Conservation (phyloP, 768 basidiomycete species). For the Phanerodontia chrysosporium region DNA sequence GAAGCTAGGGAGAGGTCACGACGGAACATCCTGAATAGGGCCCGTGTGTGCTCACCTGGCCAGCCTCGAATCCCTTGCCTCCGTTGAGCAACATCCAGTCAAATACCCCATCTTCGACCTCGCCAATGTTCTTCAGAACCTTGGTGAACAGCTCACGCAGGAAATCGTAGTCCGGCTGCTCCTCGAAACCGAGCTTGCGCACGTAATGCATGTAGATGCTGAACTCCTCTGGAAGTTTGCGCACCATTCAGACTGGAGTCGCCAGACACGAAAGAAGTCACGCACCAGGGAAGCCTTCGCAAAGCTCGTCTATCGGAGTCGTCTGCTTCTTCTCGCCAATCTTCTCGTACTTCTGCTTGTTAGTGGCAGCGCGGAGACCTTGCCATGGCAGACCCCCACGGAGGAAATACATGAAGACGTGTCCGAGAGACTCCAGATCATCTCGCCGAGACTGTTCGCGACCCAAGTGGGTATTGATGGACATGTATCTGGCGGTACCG, state of each 20-base stretch:
- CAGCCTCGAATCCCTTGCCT: conserved; percentile 95
- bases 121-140: conserved; percentile 81
- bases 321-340: conserved; percentile 99
- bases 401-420: conserved; percentile 99
- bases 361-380: conserved; percentile 93
- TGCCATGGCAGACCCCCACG: conserved; percentile 98
- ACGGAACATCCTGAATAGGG: not conserved
- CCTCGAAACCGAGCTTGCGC: conserved; percentile 96
- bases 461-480: conserved; percentile 97
- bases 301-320: conserved; percentile 86
- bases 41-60: conserved; percentile 43
- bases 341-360: conserved; percentile 99
- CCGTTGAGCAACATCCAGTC: conserved; percentile 96
- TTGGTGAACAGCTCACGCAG: conserved; percentile 91
- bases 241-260: no score
- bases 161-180: conserved; percentile 97
- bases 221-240: conserved; percentile 94
- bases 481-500: conserved; percentile 98
- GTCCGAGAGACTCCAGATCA: conserved; percentile 93
- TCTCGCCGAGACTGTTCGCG: conserved; percentile 93
- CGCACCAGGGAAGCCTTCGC: conserved; percentile 94
- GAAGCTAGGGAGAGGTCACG: not conserved
- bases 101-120: conserved; percentile 87
- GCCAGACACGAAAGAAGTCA: no score
- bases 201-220: conserved; percentile 99